Evolutionary conservation across 495 filamentous ascomycete genomes (phyloP), one percentile per base, ranked within the genome.

Genomic region (Jackrogersella multiformis): DNA sequence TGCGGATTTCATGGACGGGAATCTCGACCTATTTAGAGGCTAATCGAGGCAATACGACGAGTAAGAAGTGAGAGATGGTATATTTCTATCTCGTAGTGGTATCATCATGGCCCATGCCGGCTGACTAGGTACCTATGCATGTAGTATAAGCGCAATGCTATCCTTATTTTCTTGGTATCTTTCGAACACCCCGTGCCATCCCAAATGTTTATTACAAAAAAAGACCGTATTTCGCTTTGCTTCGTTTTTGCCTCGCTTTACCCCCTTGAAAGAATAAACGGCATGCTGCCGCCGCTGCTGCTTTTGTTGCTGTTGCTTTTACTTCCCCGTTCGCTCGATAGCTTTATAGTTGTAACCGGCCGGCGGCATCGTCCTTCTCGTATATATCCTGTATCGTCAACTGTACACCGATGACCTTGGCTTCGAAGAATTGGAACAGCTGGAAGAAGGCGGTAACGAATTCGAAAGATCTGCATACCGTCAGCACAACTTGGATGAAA

Each of bases 341-440:
- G 30, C 34, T 16, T 30, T 67, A 73, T 67, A 73, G 48, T 48
- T 73, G 70, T 38, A 73, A 64, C 15, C 70, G 61, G 16, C 61
- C 70, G 20, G 38, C 62, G 4, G 55, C 18, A 36, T 73, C 44
- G 61, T 73, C 70, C 21, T 67, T 69, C 54, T 73, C 70, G 55
- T 73, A 73, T 52, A 73, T 67, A 16, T 73, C 70, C 7, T 63
- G 62, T 58, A 73, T 69, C 34, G 61, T 69, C 26, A 73, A 42
- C 45, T 70, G 70, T 12, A 73, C 61, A 8, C 70, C 70, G 32
- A 73, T 48, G 34, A 73, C 70, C 52, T 73, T 73, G 46, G 70
- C 70, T 49, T 73, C 70, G 66, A 73, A 73, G 54, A 69, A 69
- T 46, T 73, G 61, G 59, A 73, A 73, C 4, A 70, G 54, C 24